Conservation (phyloP, 2,329 filamentous ascomycete genomes). For the Ophiostoma sp. region DNA sequence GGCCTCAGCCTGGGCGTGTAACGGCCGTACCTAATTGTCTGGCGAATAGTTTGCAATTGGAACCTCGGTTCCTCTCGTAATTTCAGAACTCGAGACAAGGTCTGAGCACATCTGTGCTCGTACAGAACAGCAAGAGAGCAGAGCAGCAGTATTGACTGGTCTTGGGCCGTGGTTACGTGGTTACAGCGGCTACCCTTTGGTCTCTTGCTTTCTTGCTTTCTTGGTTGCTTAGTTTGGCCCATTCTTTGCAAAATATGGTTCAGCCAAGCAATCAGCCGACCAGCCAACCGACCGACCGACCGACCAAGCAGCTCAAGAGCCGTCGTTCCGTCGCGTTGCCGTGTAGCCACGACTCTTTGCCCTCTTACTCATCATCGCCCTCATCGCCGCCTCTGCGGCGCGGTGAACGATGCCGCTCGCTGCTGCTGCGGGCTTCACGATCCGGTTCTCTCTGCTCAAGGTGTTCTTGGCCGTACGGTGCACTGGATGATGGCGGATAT, state of each 20-base stretch:
- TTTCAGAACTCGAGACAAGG: background rate
- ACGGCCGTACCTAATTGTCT: background rate
- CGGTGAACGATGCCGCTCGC: conserved; percentile 28
- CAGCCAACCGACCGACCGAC: too few relatives aligned
- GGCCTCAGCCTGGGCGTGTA: background rate
- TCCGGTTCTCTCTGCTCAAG: conserved; percentile 25
- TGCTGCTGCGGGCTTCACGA: conserved; percentile 26
- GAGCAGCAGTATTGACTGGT: background rate
- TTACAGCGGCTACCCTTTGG: background rate
- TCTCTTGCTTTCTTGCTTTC: background rate
- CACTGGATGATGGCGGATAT: conserved; percentile 34
- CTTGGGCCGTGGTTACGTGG: background rate
- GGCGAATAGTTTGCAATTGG: background rate
- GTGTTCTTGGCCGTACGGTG: conserved; percentile 28
- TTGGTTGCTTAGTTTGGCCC: background rate
- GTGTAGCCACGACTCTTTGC: background rate
- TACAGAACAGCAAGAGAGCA: background rate
- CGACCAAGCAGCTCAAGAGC: background rate
- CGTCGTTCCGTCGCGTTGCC: background rate
- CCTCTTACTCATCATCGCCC: background rate
- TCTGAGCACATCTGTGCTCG: background rate
- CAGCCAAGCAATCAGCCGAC: background rate
- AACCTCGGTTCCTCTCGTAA: background rate
- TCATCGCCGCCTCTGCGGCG: conserved; percentile 13
- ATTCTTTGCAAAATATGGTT: background rate